phyloP scores from a whole-genome alignment of 2,329 filamentous ascomycete genomes.

The Xylaria sp. region DNA sequence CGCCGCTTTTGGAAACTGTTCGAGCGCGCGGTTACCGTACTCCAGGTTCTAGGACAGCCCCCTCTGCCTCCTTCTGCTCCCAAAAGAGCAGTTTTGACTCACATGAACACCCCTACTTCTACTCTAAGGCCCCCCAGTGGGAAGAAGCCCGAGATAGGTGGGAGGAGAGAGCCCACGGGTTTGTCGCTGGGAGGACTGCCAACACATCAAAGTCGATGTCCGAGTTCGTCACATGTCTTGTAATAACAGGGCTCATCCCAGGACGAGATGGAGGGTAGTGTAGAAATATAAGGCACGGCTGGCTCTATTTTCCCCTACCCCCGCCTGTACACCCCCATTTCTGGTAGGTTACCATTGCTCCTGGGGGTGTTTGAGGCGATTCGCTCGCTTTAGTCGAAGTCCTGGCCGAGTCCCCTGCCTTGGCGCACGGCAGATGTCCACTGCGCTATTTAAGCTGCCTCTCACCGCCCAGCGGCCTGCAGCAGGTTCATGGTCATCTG shows the following conservation, averaged over 20 bases:
- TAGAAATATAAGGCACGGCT: conserved; percentile 23
- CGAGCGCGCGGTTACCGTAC: conserved; percentile 21
- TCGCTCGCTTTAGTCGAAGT: conserved; percentile 21
- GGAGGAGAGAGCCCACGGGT: conserved; percentile 20
- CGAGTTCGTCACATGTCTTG: conserved; percentile 31
- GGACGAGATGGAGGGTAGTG: conserved; percentile 2
- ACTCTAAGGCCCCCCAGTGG: conserved; percentile 9
- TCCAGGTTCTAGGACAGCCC: background rate
- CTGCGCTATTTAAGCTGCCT: conserved; percentile 28
- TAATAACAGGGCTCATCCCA: conserved; percentile 25
- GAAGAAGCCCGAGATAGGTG: background rate
- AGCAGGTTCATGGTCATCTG: conserved; percentile 35
- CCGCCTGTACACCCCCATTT: conserved; percentile 15
- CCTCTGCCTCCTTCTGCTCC: conserved; percentile 5
- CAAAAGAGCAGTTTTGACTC: conserved; percentile 24
- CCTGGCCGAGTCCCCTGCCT: conserved; percentile 18
- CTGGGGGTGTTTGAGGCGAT: conserved; percentile 12
- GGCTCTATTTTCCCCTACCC: conserved; percentile 22
- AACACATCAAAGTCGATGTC: conserved; percentile 30
- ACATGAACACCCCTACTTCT: conserved; percentile 24
- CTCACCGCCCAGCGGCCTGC: conserved; percentile 33
- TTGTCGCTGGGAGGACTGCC: conserved; percentile 26
- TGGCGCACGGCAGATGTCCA: conserved; percentile 24
- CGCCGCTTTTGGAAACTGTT: conserved; percentile 12
- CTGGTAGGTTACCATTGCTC: conserved; percentile 24